These are phyloP conservation scores for Claviceps arundinis DNA, from an alignment of 2,329 filamentous ascomycete genomes.

Conservation along the genomic window DNA sequence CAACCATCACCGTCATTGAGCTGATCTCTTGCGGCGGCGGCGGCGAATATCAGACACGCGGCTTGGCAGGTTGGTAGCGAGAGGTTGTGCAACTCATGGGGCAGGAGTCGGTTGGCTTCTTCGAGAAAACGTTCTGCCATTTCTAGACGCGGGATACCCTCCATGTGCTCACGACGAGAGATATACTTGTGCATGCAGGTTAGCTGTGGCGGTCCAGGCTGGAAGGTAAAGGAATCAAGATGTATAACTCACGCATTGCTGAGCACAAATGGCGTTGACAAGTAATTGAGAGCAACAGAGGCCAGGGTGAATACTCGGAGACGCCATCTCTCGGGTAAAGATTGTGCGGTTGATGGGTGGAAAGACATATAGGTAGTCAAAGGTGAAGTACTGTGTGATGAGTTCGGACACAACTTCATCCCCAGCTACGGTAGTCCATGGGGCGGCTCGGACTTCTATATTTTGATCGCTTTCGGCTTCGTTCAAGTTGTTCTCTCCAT, in stretches of 20 bases:
- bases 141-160: not conserved
- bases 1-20: not conserved
- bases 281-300: slow-evolving; percentile 2
- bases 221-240: not conserved
- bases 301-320: not conserved
- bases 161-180: not conserved
- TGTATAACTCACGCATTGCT: slow-evolving; percentile 3
- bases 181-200: not conserved
- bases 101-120: slow-evolving; percentile 2
- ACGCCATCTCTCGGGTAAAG: not conserved
- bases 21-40: slow-evolving; percentile 3
- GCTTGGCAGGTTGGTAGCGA: slow-evolving; percentile 1
- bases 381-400: slow-evolving; percentile 5
- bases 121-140: slow-evolving; percentile 3
- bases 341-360: slow-evolving; percentile 1
- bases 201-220: not conserved
- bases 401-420: slow-evolving; percentile 2
- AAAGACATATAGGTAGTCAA: slow-evolving; percentile 5
- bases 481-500: not conserved
- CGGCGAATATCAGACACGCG: slow-evolving; percentile 3
- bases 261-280: slow-evolving; percentile 5
- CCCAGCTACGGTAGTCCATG: slow-evolving; percentile 2
- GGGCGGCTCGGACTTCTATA: not conserved
- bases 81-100: not conserved
- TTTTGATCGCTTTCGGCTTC: not conserved